Conservation (phyloP, 306 rosid genomes). For the Herpetospermum pedunculosum region DNA sequence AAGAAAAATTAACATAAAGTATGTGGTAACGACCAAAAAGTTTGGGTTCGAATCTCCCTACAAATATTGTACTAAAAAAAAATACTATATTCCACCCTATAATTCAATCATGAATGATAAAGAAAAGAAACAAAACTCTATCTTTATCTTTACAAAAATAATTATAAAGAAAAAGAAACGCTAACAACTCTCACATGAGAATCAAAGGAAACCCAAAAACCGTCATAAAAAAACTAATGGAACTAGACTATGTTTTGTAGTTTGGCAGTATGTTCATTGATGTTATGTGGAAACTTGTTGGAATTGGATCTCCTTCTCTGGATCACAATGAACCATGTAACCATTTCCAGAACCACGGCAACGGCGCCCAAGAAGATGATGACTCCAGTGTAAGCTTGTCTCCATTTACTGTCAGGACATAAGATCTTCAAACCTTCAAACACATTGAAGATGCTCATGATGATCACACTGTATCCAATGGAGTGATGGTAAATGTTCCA, state of each 20-base stretch:
- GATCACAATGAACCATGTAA: too few relatives aligned
- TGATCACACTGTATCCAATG: too few relatives aligned
- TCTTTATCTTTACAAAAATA: neutral
- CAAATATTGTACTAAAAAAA: too few relatives aligned
- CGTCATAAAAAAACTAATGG: neutral
- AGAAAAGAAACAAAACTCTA: neutral
- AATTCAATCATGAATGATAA: neutral
- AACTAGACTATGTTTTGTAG: neutral
- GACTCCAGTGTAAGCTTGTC: neutral
- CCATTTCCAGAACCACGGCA: neutral
- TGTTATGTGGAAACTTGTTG: too few relatives aligned
- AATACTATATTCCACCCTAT: too few relatives aligned
- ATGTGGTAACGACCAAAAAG: too few relatives aligned
- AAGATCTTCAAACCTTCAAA: slow-evolving; percentile 6
- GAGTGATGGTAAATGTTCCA: too few relatives aligned
- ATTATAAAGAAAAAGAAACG: neutral
- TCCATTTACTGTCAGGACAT: neutral
- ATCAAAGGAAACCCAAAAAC: neutral
- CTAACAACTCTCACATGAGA: neutral
- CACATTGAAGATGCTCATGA: slow-evolving; percentile 7
- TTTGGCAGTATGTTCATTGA: neutral
- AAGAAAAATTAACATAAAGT: too few relatives aligned
- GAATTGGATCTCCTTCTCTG: too few relatives aligned
- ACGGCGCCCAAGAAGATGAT: slow-evolving; percentile 4
- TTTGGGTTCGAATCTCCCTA: too few relatives aligned